Percentiles rank a stretch among this genome's conserved stretches.
Evolutionary conservation across 176 grass and related monocot species (phyloP).

Genomic region (Panicum miliaceum): DNA sequence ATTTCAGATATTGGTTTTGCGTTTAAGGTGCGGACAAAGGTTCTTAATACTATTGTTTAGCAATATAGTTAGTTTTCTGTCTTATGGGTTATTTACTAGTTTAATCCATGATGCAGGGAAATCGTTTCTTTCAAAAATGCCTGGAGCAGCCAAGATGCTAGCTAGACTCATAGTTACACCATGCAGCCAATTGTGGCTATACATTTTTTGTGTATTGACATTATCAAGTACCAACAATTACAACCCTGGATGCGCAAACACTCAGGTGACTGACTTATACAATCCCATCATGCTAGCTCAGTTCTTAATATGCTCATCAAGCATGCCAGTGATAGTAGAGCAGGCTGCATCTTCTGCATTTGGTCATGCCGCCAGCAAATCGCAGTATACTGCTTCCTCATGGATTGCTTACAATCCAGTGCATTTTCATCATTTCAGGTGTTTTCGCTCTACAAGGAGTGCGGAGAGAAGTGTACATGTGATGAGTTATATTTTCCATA

Average conservation of each 20-base stretch:
- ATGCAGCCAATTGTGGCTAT: background rate
- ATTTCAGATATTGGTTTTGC: conserved; percentile 86
- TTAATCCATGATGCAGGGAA: conserved; percentile 56
- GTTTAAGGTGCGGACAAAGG: conserved; percentile 61
- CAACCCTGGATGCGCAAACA: conserved; percentile 20
- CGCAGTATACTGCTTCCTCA: too few species aligned
- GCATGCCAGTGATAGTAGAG: background rate
- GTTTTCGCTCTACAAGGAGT: background rate
- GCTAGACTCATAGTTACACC: background rate
- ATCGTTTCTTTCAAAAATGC: conserved; percentile 82
- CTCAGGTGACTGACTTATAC: conserved; percentile 30
- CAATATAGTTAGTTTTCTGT: background rate
- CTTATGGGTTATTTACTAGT: conserved; percentile 37
- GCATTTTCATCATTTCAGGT: conserved; percentile 14
- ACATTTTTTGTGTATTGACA: background rate
- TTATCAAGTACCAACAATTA: background rate
- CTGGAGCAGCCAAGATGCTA: conserved; percentile 46
- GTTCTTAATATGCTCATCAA: background rate
- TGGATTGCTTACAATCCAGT: too few species aligned
- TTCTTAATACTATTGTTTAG: conserved; percentile 28
- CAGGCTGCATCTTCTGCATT: background rate
- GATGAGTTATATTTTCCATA: conserved; percentile 26
- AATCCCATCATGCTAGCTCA: background rate
- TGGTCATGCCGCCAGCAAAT: too few species aligned
- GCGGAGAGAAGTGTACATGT: conserved; percentile 48